Evolutionary conservation across 371 early-diverging fungal genomes (phyloP).

Genomic region (Cokeromyces recurvatus): DNA sequence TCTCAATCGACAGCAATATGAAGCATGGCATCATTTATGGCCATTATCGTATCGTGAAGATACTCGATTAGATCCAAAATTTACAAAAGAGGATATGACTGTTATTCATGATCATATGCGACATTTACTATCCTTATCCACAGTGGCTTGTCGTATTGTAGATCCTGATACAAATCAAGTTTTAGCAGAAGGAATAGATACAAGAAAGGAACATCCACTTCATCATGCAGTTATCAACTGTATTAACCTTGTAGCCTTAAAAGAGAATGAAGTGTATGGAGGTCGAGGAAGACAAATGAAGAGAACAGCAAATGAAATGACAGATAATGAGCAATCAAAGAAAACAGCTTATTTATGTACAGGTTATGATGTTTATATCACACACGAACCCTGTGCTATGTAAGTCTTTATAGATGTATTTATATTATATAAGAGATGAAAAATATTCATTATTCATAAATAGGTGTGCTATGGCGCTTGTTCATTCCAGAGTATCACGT

Average conservation of each 20-base stretch:
- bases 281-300: constrained; percentile 23
- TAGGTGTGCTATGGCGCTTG: constrained; percentile 77
- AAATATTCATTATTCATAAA: no score
- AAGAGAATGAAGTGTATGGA: constrained; percentile 13
- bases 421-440: no score
- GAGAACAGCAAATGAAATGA: constrained; percentile 16
- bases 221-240: constrained; percentile 64
- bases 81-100: constrained; percentile 34
- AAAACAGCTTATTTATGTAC: constrained; percentile 53
- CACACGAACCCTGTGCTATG: constrained; percentile 70
- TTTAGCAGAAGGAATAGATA: constrained; percentile 44
- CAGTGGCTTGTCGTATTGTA: constrained; percentile 32
- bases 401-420: constrained; percentile 29
- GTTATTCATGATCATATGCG: constrained; percentile 35
- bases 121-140: constrained; percentile 19
- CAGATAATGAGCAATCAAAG: constrained; percentile 4
- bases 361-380: constrained; percentile 56
- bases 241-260: constrained; percentile 42
- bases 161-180: constrained; percentile 40
- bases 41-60: constrained; percentile 59
- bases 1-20: constrained; percentile 51
- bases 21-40: constrained; percentile 57
- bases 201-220: constrained; percentile 47
- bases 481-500: constrained; percentile 73
- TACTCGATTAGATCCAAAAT: constrained; percentile 46